Base-by-base conservation (phyloP, 345 rosid genomes). In the Alliaria petiolata region DNA sequence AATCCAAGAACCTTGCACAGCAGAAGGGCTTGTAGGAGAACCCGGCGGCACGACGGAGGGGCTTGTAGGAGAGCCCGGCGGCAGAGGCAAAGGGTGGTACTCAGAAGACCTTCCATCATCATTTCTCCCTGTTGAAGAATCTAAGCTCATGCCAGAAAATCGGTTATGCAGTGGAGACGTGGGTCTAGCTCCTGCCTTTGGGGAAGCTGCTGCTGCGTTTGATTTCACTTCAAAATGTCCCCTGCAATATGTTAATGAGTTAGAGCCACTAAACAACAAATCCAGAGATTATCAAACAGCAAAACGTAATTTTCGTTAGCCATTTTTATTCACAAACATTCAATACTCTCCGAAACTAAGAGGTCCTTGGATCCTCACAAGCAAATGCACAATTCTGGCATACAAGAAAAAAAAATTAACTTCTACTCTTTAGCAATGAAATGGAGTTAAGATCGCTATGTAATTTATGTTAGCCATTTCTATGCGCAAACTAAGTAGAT, bases 31-130 rank as follows among this genome's bases (percentile, higher is more conserved):
- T 14, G 84, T 82, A 25, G 96, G 97, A 58, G 99, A 91, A 75
- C 84, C 81, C 0, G 96, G 99, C 5, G 96, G 97, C 45, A 87
- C 80, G 88, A 77, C 80, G 58, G 96, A 73, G 33, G 91, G 89
- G 74, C 95, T 91, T 15, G 84, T 84, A 17, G 97, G 97, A 64
- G 99, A 91, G 70, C 85, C 84, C 0, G 99, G 99, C 4, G 99
- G 99, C 34, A 89, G 86, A 80, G 99, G 99, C 80, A 95, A 76
- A 17, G 83, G 93, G 59, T 95, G 96, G 54, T 82, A 74, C 79
- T 89, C 88, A 63, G 84, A 82, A 50, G 84, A 81, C 67, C 81
- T 87, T 34, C 85, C 86, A 46, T 85, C 91, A 33, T 86, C 93
- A 42, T 73, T 65, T 74, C 82, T 82, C 72, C 87, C 89, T 1